Base-by-base conservation (phyloP, 495 filamentous ascomycete species). In the Durotheca rogersii region DNA sequence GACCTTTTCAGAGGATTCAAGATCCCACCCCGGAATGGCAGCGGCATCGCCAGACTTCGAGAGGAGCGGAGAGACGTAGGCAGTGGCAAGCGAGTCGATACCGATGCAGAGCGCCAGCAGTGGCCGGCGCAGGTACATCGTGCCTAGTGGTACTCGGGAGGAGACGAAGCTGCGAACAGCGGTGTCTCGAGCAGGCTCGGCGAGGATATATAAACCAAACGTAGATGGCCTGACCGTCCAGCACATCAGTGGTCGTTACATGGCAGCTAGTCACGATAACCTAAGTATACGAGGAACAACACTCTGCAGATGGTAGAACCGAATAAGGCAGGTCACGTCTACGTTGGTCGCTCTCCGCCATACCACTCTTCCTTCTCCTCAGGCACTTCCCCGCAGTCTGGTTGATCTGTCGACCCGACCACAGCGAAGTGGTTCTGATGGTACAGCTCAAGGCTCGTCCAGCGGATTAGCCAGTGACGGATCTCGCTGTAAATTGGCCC, bases 21-120 rank as follows among this genome's bases (percentile, higher is more conserved):
- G 57, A 43, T 78, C 66, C 83, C 83, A 85, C 38, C 67, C 67
- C 14, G 78, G 75, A 19, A 86, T 73, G 10, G 67, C 54, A 1
- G 69, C 65, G 3, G 48, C 51, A n/a, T 79, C 65, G 14, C 78
- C 72, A 2, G 68, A 49, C 7, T 57, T 60, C 7, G 64, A 62
- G 20, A 67, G 46, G 17, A 72, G 35, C 10, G 59, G 30, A 27
- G 23, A 27, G 23, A 27, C 23, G 23, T 4, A 27, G 25, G 51
- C 47, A 12, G 56, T 42, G 7, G 49, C 15, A 19, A 55, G 16
- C 4, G 41, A 17, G 23, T 59, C 30, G 32, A 49, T 40, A 25
- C 52, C 45, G 3, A 65, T 29, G 34, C 45, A 50, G 7, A 62
- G 39, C 33, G 41, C 46, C n/a, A 62, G 31, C 40, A 62, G 19